Evolutionary conservation across 2,329 filamentous ascomycete species (phyloP).

Genomic region (Aureobasidium uvarum): DNA sequence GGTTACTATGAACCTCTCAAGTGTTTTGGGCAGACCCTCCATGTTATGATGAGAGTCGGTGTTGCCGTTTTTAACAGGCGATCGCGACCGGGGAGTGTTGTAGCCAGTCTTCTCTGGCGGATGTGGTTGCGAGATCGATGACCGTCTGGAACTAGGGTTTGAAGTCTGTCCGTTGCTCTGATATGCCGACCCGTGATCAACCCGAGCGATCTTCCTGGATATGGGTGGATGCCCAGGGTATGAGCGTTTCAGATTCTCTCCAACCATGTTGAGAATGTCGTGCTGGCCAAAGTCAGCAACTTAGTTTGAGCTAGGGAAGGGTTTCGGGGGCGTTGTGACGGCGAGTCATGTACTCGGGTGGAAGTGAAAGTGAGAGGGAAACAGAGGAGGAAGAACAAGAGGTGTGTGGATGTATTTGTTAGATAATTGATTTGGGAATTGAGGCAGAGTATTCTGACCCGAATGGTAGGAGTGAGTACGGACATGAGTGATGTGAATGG

Average conservation of each 20-base stretch:
- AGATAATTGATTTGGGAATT: too few species aligned
- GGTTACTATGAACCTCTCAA: background rate
- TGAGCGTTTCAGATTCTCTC: background rate
- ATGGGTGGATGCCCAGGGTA: background rate
- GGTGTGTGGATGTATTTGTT: background rate
- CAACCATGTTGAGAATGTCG: background rate
- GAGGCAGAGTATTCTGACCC: background rate
- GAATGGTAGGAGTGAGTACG: background rate
- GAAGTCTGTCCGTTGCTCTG: background rate
- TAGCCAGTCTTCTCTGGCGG: background rate
- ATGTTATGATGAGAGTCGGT: too few species aligned
- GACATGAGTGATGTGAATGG: background rate
- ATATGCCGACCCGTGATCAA: background rate
- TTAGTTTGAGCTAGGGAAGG: background rate
- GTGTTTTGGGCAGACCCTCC: background rate
- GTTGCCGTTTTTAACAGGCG: background rate
- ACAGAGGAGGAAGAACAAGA: too few species aligned
- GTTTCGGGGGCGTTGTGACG: background rate
- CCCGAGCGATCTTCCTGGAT: background rate
- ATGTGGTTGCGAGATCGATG: background rate
- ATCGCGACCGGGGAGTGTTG: background rate
- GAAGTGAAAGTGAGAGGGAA: background rate
- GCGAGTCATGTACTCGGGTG: background rate
- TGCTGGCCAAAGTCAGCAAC: background rate
- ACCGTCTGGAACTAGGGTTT: background rate